phyloP scores from a whole-genome alignment of 805 yeast species.

The Danielia reshetovae region DNA sequence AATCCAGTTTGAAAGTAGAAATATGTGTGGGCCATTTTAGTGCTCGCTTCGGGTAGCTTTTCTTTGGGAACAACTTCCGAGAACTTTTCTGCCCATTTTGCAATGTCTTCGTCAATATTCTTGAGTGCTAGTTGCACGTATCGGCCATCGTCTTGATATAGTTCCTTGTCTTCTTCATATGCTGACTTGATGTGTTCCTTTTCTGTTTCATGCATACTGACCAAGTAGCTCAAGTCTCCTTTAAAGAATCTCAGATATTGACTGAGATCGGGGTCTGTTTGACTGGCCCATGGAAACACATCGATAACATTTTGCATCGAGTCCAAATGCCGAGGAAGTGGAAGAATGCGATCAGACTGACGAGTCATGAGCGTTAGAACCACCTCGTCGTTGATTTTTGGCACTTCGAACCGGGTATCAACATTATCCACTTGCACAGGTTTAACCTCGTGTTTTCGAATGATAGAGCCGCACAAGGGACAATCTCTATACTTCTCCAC shows the following conservation, averaged over 20 bases:
- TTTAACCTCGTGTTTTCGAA: constrained; percentile 51
- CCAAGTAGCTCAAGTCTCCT: constrained; percentile 54
- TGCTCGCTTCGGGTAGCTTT: constrained; percentile 16
- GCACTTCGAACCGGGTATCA: constrained; percentile 55
- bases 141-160: constrained; percentile 58
- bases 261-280: constrained; percentile 22
- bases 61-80: constrained; percentile 7
- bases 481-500: constrained; percentile 61
- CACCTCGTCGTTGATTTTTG: constrained; percentile 52
- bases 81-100: constrained; percentile 32
- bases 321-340: constrained; percentile 42
- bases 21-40: constrained; percentile 22
- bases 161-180: constrained; percentile 51
- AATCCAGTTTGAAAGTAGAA: constrained; percentile 79
- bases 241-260: constrained; percentile 65
- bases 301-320: constrained; percentile 24
- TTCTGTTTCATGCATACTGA: constrained; percentile 57
- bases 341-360: constrained; percentile 42
- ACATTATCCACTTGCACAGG: constrained; percentile 55
- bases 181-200: constrained; percentile 48
- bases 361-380: constrained; percentile 61
- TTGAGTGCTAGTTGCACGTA: constrained; percentile 53
- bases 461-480: constrained; percentile 68
- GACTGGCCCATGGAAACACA: constrained; percentile 54
- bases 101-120: constrained; percentile 48